Evolutionary conservation across 805 yeast species (phyloP).

Genomic region (Kurtzmaniella fragi): DNA sequence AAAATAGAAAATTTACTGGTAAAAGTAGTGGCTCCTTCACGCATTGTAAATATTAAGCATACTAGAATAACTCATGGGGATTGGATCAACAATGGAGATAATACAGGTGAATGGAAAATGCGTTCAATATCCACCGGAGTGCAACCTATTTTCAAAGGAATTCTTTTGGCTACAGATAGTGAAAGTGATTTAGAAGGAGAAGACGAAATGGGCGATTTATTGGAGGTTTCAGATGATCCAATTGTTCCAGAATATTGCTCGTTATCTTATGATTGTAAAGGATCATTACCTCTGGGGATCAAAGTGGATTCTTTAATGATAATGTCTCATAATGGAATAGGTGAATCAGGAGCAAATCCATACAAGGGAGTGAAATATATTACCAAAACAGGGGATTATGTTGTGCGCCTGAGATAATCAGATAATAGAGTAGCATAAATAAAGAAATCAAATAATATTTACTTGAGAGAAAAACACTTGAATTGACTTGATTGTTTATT

Average conservation of each 20-base stretch:
- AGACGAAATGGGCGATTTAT: background rate
- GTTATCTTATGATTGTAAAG: slow-evolving; percentile 55
- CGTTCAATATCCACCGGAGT: slow-evolving; percentile 55
- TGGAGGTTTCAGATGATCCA: slow-evolving; percentile 4
- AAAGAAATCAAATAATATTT: too few relatives aligned
- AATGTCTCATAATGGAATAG: slow-evolving; percentile 50
- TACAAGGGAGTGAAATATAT: slow-evolving; percentile 88
- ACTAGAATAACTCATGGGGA: slow-evolving; percentile 75
- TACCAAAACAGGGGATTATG: slow-evolving; percentile 57
- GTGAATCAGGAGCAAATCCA: slow-evolving; percentile 57
- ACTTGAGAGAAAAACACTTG: too few relatives aligned
- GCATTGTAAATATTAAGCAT: slow-evolving; percentile 42
- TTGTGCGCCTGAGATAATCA: slow-evolving; percentile 31
- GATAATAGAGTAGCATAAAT: too few relatives aligned
- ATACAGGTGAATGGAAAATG: slow-evolving; percentile 65
- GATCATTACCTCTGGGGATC: slow-evolving; percentile 71
- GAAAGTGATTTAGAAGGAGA: slow-evolving; percentile 7
- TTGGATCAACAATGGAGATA: slow-evolving; percentile 48
- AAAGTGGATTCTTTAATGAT: slow-evolving; percentile 63
- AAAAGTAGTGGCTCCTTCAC: slow-evolving; percentile 10
- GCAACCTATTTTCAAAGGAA: slow-evolving; percentile 62
- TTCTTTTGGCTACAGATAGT: slow-evolving; percentile 21
- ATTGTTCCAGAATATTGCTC: slow-evolving; percentile 36
- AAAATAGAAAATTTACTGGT: slow-evolving; percentile 29
- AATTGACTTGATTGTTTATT: too few relatives aligned